Percentiles rank a stretch among this genome's conserved stretches.
Evolutionary conservation across 2,329 filamentous ascomycete species (phyloP).

Genomic region (Lizonia empirigonia): DNA sequence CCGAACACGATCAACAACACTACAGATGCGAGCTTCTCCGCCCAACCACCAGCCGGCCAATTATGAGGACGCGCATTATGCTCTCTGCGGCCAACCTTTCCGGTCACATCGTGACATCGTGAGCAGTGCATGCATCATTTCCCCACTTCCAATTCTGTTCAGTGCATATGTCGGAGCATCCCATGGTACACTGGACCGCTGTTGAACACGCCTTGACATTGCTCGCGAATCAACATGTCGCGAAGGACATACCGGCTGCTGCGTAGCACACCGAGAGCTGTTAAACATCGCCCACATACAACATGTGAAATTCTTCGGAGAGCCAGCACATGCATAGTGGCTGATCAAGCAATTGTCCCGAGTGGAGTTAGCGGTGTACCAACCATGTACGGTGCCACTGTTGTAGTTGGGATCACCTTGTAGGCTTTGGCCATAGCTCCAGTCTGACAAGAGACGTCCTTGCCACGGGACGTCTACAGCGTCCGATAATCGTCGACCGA

Average conservation of each 20-base stretch:
- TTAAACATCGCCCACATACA: background rate
- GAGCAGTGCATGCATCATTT: slow-evolving; percentile 1
- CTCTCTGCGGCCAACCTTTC: background rate
- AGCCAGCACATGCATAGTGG: slow-evolving; percentile 13
- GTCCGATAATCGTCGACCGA: too few species aligned
- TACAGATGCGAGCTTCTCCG: background rate
- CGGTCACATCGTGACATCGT: background rate
- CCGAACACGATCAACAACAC: slow-evolving; percentile 18
- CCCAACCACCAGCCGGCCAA: slow-evolving; percentile 4
- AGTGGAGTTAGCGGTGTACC: background rate
- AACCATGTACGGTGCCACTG: background rate
- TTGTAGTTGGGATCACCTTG: background rate
- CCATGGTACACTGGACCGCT: background rate
- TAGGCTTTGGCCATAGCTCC: background rate
- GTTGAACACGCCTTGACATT: slow-evolving; percentile 1
- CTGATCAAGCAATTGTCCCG: slow-evolving; percentile 1
- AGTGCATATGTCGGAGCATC: background rate
- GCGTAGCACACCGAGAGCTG: background rate
- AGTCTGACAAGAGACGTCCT: background rate
- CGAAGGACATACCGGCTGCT: background rate
- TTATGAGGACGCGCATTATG: background rate
- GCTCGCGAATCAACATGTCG: background rate
- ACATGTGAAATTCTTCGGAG: background rate
- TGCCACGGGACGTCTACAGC: slow-evolving; percentile 3
- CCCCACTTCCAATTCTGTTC: slow-evolving; percentile 3